phyloP scores from a whole-genome alignment of 805 yeast species.

The Sugiyamaella marilandica region DNA sequence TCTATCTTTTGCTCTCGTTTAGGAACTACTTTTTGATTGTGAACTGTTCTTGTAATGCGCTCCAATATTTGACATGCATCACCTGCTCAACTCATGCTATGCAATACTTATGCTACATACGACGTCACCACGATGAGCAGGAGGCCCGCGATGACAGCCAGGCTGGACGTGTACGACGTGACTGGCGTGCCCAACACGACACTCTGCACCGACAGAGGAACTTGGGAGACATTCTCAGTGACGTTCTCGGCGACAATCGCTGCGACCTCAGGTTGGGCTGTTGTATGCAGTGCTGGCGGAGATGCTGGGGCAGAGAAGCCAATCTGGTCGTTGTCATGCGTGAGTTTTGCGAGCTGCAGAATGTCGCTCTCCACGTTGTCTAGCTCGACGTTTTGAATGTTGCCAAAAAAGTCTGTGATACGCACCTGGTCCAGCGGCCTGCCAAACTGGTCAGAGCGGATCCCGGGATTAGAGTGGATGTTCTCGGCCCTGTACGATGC shows the following conservation, averaged over 20 bases:
- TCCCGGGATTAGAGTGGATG: slow-evolving; percentile 92
- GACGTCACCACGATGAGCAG: not conserved
- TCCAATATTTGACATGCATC: too few relatives aligned
- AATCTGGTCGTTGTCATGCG: slow-evolving; percentile 3
- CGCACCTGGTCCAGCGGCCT: slow-evolving; percentile 64
- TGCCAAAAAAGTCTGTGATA: slow-evolving; percentile 92
- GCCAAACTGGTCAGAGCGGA: slow-evolving; percentile 70
- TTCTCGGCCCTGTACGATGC: slow-evolving; percentile 78
- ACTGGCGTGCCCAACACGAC: not conserved
- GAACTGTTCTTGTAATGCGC: too few relatives aligned
- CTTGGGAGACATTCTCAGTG: not conserved
- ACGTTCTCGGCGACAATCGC: not conserved
- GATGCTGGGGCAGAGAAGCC: not conserved
- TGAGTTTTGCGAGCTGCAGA: slow-evolving; percentile 11
- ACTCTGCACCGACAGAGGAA: not conserved
- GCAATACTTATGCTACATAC: not conserved
- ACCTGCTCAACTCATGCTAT: too few relatives aligned
- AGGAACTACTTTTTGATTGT: too few relatives aligned
- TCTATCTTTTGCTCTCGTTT: too few relatives aligned
- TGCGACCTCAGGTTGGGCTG: not conserved
- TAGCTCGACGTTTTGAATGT: slow-evolving; percentile 73
- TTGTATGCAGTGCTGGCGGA: too few relatives aligned
- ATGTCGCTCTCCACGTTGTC: slow-evolving; percentile 39
- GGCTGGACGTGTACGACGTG: not conserved
- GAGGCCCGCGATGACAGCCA: not conserved